Evolutionary conservation across 2,329 filamentous ascomycete genomes (phyloP).

Genomic region (Colletotrichum lini): DNA sequence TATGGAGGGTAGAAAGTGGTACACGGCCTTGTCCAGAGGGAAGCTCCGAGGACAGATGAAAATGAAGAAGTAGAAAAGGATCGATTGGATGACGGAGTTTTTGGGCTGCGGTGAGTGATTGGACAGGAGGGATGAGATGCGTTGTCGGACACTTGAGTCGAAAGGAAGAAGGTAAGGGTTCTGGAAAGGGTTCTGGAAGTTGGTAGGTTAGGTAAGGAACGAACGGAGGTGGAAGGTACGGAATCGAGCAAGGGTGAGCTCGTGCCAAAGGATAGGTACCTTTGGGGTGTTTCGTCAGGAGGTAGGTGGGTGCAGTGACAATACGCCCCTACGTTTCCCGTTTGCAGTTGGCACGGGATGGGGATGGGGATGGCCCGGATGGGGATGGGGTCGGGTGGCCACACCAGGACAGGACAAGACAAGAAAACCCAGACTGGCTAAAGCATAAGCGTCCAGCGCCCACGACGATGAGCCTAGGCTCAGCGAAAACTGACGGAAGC

Average conservation of each 20-base stretch:
- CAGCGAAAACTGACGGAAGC: conserved; percentile 28
- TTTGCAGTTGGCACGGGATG: conserved; percentile 22
- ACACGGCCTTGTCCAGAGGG: background rate
- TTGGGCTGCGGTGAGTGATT: background rate
- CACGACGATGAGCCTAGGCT: background rate
- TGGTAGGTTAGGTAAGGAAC: background rate
- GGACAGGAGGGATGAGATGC: conserved; percentile 9
- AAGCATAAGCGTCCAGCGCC: background rate
- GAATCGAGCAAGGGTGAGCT: conserved; percentile 26
- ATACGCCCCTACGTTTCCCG: conserved; percentile 23
- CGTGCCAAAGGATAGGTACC: conserved; percentile 24
- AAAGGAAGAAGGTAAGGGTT: background rate
- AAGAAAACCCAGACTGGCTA: background rate
- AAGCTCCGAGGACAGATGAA: background rate
- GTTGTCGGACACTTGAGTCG: conserved; percentile 7
- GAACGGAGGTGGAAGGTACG: background rate
- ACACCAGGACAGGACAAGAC: background rate
- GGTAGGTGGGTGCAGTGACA: conserved; percentile 19
- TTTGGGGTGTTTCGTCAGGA: conserved; percentile 27
- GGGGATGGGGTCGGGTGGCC: background rate
- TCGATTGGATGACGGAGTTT: background rate
- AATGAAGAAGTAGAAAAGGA: background rate
- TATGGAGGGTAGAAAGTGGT: background rate
- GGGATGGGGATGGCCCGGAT: background rate
- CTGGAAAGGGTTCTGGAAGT: background rate